Base-by-base conservation (phyloP, 345 rosid species). In the Tarenaya hassleriana region DNA sequence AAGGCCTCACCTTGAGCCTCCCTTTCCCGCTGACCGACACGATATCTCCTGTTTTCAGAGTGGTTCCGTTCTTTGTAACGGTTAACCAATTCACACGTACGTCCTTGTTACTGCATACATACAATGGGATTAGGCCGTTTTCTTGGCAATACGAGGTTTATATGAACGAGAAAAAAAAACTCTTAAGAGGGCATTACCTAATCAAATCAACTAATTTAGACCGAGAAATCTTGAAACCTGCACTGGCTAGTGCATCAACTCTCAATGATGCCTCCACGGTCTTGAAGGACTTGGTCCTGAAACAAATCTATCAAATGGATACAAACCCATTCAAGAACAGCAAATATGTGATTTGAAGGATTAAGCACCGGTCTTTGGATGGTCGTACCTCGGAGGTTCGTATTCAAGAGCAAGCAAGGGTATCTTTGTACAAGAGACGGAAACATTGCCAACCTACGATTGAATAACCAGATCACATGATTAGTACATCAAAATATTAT, bases 241-340 rank as follows among this genome's bases (percentile, higher is more conserved):
- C 98, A 77, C 98, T 91, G 52, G 92, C 96, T 24, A 91, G 63
- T 51, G 98, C 96, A 79, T 91, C 98, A 29, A 91, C 80, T 63
- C 98, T 77, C 34, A 87, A 69, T 0, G 96, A 91, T 53, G 96
- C 89, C 63, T 91, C 96, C 49, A 83, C 61, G 2, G 98, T 70
- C 77, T 67, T 87, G 69, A 81, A 80, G 33, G 92, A 56, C 52
- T 73, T 77, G 13, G 88, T 86, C 81, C 97, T 89, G 76, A 55
- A 67, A 55, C 21, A n/a, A 5, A 39, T 44, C 41, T 18, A 35
- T 38, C 27, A 21, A 52, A 15, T 31, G 15, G 52, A 42, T 46
- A 14, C 41, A 39, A 41, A 34, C 24, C 19, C 27, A 10, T 24
- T 24, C 29, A 5, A 24, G 29, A 16, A 39, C n/a, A n/a, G n/a